Evolutionary conservation across 495 filamentous ascomycete species (phyloP), one percentile per base, ranked within the genome.

Genomic region (Darksidea phi): DNA sequence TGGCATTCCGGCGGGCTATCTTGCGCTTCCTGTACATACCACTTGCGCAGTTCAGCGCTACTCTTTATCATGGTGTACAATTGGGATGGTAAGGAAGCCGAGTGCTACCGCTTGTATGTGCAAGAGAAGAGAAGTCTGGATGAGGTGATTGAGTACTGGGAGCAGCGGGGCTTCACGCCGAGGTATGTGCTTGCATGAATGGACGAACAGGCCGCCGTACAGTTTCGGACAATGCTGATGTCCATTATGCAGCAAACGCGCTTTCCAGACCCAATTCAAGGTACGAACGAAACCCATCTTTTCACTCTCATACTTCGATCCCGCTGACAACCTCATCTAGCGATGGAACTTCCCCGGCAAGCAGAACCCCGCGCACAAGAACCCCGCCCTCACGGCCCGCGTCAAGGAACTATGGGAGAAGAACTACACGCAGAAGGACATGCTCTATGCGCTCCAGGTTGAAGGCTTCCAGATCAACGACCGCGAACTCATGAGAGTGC

Each of bases 321-420:
- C 43, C 24, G 48, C 47, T 56, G 13, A 54, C 53, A 17, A 43
- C 21, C 12, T 23, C 2, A 26, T 45, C 1, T 43, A 73, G 67
- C 78, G 83, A 71, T 94, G 89, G 89, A 79, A 81, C 0, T 94
- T 92, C 59, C 89, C 89, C 2, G 82, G 78, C 58, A 89, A 88
- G 70, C 82, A 85, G 61, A 86, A 84, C 62, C 85, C 83, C 10
- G 82, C 82, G 5, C 85, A 87, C 71, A 86, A 86, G 67, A 87
- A 89, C 67, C 72, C 76, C 23, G 75, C 73, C 12, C 79, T 94
- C 10, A 82, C 88, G 18, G 80, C 77, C 2, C 80, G 89, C 0
- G 80, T 90, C 43, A 83, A 83, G 59, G 79, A 90, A 76, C 81
- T 94, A 61, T 94, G 89, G 88, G 85, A 88, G 68, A 74, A 75